Conservation (phyloP, 1,284 basidiomycete species). For the Cryptococcus floricola region DNA sequence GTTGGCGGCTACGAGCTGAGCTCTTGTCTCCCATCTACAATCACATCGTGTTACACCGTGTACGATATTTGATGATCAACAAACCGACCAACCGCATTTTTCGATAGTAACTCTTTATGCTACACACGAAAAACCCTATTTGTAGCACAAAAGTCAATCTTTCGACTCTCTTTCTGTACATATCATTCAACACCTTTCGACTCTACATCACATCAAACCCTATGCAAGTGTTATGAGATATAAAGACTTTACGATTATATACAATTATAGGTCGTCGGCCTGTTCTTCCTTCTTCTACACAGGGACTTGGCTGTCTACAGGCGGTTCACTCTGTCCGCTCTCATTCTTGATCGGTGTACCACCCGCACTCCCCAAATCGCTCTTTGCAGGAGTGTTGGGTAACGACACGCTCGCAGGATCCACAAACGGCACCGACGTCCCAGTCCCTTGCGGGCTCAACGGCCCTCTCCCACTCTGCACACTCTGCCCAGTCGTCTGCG, state of each 20-base stretch:
- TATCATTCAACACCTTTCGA: too few relatives aligned
- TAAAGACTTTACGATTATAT: not conserved
- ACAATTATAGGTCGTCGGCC: not conserved
- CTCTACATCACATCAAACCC: too few relatives aligned
- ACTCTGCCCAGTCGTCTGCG: conserved; percentile 6
- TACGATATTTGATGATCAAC: too few relatives aligned
- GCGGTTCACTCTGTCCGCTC: not conserved
- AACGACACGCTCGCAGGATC: not conserved
- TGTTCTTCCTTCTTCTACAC: not conserved
- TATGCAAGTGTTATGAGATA: not conserved
- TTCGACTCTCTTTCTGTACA: too few relatives aligned
- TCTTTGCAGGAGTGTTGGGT: not conserved
- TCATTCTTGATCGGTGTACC: not conserved
- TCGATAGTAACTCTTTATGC: too few relatives aligned
- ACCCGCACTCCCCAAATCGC: not conserved
- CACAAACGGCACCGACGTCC: not conserved
- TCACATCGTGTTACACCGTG: too few relatives aligned
- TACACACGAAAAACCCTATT: too few relatives aligned
- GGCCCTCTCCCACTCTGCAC: not conserved
- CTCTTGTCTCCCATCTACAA: too few relatives aligned
- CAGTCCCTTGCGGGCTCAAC: conserved; percentile 14
- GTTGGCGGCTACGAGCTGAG: conserved; percentile 51
- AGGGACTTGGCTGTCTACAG: not conserved
- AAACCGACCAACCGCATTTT: too few relatives aligned
- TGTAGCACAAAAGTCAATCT: too few relatives aligned